phyloP scores from a whole-genome alignment of 495 filamentous ascomycete species.

The Penicillium argentinense region DNA sequence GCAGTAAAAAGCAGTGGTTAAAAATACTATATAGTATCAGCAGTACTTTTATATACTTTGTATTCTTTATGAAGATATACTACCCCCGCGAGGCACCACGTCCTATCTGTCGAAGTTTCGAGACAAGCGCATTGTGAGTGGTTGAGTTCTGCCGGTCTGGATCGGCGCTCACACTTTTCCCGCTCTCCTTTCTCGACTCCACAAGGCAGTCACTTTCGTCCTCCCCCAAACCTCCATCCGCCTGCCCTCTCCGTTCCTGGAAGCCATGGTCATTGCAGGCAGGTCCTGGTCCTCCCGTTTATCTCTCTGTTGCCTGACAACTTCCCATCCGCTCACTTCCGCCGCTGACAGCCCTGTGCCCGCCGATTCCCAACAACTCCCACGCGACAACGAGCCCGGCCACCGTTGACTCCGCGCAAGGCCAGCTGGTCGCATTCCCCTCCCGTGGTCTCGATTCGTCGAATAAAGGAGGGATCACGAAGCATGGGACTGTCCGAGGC shows the following conservation, averaged over 20 bases:
- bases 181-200: constrained; percentile 32
- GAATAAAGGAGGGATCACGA: constrained; percentile 8
- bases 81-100: too few relatives aligned
- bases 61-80: too few relatives aligned
- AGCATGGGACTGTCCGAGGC: constrained; percentile 45
- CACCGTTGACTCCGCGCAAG: constrained; percentile 1
- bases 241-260: constrained; percentile 16
- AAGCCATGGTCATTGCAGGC: constrained; percentile 29
- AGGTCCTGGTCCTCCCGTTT: constrained; percentile 18
- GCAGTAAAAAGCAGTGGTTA: too few relatives aligned
- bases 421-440: constrained; percentile 12
- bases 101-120: too few relatives aligned
- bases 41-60: too few relatives aligned
- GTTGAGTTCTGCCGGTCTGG: constrained; percentile 20
- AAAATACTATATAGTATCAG: too few relatives aligned
- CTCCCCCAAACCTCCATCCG: not conserved
- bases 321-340: not conserved
- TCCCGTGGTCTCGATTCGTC: not conserved
- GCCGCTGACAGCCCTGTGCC: not conserved
- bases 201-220: constrained; percentile 25
- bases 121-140: not conserved
- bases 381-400: constrained; percentile 17
- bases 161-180: constrained; percentile 33
- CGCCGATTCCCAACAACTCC: constrained; percentile 8
- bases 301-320: not conserved